These are phyloP conservation scores for Cystofilobasidium ferigula DNA, from an alignment of 768 basidiomycete genomes.

Conservation along the genomic window DNA sequence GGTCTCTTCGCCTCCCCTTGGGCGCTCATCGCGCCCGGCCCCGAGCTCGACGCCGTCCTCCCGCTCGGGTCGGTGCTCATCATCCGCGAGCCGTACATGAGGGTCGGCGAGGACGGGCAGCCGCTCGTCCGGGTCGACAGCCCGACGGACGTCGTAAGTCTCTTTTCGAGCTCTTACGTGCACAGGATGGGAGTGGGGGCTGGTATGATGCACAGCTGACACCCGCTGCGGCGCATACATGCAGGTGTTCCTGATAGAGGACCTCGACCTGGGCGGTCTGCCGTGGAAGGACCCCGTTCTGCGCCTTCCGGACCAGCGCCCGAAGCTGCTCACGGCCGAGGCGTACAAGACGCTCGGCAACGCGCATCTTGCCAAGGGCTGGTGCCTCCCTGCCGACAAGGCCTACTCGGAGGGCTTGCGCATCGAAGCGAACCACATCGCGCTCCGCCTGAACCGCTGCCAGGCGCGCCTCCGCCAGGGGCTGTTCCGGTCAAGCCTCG, in stretches of 20 bases:
- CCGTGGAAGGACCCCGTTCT: neutral
- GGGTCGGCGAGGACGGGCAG: neutral
- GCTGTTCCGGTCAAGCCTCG: neutral
- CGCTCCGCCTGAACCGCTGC: neutral
- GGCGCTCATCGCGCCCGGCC: neutral
- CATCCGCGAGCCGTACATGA: constrained; percentile 7
- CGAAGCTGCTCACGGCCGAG: neutral
- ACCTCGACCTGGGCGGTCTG: neutral
- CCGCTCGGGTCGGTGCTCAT: neutral
- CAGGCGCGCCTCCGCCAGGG: neutral
- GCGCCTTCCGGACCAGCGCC: neutral
- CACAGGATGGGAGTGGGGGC: no score
- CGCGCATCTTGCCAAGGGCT: neutral
- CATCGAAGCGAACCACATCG: neutral
- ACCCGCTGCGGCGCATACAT: no score
- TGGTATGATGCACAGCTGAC: no score
- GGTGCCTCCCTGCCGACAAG: neutral
- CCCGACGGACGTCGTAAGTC: neutral
- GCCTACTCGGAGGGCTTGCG: neutral
- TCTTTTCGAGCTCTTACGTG: no score
- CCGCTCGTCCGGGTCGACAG: neutral
- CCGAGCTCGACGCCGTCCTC: constrained; percentile 6
- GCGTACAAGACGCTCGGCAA: neutral
- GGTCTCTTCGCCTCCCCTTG: neutral
- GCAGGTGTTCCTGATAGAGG: neutral